phyloP scores from a whole-genome alignment of 2,329 filamentous ascomycete species.

The Byssothecium circinans region DNA sequence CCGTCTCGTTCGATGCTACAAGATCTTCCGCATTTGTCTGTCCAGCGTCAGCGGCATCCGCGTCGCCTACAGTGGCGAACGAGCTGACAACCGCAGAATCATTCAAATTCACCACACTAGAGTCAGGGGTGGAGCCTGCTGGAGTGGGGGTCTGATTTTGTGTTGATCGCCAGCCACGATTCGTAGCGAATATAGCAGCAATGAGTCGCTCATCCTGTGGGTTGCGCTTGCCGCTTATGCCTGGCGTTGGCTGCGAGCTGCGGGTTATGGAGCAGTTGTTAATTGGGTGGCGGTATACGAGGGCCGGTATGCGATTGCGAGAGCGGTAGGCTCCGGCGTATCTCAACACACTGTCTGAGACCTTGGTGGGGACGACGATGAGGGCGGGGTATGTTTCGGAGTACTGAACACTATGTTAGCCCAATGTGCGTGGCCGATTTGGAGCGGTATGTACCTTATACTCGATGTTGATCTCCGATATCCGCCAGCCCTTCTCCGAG shows the following conservation, averaged over 20 bases:
- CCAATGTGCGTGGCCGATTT: neutral
- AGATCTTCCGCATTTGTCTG: constrained; percentile 31
- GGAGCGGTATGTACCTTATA: constrained; percentile 59
- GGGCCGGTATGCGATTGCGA: constrained; percentile 79
- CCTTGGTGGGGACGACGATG: constrained; percentile 80
- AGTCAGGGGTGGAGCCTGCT: constrained; percentile 32
- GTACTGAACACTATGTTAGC: constrained; percentile 55
- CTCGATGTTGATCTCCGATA: constrained; percentile 86
- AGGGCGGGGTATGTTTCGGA: constrained; percentile 89
- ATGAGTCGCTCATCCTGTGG: constrained; percentile 95
- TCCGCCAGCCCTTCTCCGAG: constrained; percentile 80
- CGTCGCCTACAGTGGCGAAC: constrained; percentile 35
- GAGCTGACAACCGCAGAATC: constrained; percentile 39
- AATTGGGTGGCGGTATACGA: constrained; percentile 93
- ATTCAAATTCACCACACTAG: constrained; percentile 37
- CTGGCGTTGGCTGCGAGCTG: constrained; percentile 88
- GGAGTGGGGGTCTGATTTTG: constrained; percentile 27
- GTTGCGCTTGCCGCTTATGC: constrained; percentile 83
- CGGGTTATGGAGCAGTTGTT: constrained; percentile 97
- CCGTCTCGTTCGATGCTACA: constrained; percentile 41
- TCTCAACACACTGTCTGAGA: constrained; percentile 96
- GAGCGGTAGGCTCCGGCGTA: constrained; percentile 91
- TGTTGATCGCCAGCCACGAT: constrained; percentile 39
- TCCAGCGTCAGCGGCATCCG: constrained; percentile 17
- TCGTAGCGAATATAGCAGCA: constrained; percentile 83